phyloP scores from a whole-genome alignment of 139 green algal species.

The Closterium sp. region DNA sequence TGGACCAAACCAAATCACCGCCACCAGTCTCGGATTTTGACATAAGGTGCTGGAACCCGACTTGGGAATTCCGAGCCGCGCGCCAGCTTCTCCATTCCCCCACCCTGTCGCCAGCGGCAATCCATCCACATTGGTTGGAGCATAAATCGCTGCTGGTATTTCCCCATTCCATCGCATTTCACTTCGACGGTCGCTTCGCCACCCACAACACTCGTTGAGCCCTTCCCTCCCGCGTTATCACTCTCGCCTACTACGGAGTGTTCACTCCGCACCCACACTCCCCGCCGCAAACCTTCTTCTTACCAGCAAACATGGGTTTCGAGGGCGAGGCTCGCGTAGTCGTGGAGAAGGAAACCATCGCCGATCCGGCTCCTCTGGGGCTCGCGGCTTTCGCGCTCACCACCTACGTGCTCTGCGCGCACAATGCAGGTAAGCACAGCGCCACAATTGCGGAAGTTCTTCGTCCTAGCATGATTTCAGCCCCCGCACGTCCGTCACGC shows the following conservation, averaged over 20 bases:
- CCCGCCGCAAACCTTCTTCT: not conserved
- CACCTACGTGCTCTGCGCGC: constrained; percentile 24
- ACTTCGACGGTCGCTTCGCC: no score
- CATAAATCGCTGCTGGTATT: not conserved
- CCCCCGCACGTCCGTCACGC: not conserved
- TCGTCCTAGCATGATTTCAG: no score
- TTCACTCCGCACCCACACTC: not conserved
- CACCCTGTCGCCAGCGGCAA: not conserved
- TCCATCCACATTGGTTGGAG: not conserved
- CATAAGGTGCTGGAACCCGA: not conserved
- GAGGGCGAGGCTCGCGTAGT: not conserved
- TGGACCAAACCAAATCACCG: not conserved
- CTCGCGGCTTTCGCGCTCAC: constrained; percentile 38
- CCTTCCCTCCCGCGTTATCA: not conserved
- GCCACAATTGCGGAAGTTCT: no score
- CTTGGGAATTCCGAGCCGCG: not conserved
- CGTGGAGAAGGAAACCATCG: constrained; percentile 6
- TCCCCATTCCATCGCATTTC: not conserved
- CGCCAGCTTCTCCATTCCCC: not conserved
- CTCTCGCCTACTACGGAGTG: not conserved
- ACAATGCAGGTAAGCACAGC: constrained; percentile 26
- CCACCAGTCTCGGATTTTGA: not conserved
- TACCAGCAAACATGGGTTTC: not conserved
- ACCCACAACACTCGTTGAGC: not conserved
- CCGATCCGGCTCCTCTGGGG: constrained; percentile 29